These are phyloP conservation scores for Gymnopus androsaceus DNA, from an alignment of 1,284 basidiomycete species.

Conservation along the genomic window DNA sequence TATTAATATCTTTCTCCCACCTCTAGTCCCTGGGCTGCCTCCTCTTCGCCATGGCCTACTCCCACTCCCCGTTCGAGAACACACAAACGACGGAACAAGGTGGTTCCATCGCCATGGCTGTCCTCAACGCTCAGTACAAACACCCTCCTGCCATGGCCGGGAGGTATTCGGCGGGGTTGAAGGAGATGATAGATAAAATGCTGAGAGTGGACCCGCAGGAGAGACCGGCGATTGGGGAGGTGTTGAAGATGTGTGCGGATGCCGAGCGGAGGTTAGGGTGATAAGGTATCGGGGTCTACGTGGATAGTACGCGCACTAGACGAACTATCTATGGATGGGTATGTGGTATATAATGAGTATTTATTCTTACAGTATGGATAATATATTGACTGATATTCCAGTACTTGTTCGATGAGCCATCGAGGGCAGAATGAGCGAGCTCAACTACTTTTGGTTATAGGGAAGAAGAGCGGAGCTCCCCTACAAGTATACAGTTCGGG, in stretches of 20 bases:
- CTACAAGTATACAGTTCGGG: too few species aligned
- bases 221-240: constrained; percentile 69
- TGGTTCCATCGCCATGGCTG: constrained; percentile 94
- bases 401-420: too few species aligned
- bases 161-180: constrained; percentile 80
- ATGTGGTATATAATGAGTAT: too few species aligned
- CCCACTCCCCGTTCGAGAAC: constrained; percentile 92
- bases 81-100: constrained; percentile 84
- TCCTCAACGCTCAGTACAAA: constrained; percentile 87
- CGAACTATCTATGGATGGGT: too few species aligned
- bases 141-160: constrained; percentile 62
- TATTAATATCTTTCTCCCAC: background rate
- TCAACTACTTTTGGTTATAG: too few species aligned
- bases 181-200: constrained; percentile 81
- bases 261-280: constrained; percentile 3
- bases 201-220: constrained; percentile 79
- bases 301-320: too few species aligned
- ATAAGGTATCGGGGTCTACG: too few species aligned
- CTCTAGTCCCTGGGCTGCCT: constrained; percentile 87
- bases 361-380: too few species aligned
- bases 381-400: too few species aligned
- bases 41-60: constrained; percentile 88
- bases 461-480: too few species aligned
- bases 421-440: too few species aligned
- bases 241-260: background rate